Percentiles rank a stretch among this genome's conserved stretches.
These are phyloP conservation scores for Punica granatum DNA, from an alignment of 345 rosid genomes.

Conservation along the genomic window DNA sequence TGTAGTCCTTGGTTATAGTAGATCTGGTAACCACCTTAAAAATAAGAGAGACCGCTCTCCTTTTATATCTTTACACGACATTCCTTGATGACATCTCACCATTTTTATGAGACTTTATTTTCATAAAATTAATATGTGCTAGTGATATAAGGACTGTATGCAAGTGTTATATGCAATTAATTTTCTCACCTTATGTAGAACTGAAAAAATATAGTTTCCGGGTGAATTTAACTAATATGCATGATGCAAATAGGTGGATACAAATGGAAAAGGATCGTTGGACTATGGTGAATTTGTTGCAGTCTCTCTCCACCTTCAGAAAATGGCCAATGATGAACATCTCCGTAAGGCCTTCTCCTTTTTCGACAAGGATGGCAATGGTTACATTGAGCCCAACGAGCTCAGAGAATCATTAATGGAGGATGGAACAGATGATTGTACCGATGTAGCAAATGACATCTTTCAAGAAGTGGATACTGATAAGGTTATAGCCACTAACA, in stretches of 20 bases:
- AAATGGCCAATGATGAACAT: conserved; percentile 96
- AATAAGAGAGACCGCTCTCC: neutral
- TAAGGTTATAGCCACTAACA: conserved; percentile 43
- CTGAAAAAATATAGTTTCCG: neutral
- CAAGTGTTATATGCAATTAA: no score
- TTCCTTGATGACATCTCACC: neutral
- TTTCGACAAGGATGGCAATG: conserved; percentile 92
- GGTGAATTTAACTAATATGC: neutral
- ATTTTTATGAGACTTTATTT: no score
- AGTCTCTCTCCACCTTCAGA: conserved; percentile 81
- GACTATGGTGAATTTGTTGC: conserved; percentile 95
- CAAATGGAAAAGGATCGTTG: conserved; percentile 79
- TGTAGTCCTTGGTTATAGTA: neutral
- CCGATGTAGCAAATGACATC: conserved; percentile 88
- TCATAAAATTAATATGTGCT: no score
- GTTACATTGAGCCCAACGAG: conserved; percentile 85
- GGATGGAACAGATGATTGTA: conserved; percentile 91
- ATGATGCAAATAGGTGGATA: conserved; percentile 64
- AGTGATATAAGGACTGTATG: no score
- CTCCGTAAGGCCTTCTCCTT: conserved; percentile 92
- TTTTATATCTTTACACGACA: neutral
- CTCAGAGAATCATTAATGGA: conserved; percentile 88
- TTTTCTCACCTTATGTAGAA: no score
- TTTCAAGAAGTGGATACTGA: conserved; percentile 99
- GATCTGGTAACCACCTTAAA: neutral